phyloP scores from a whole-genome alignment of 345 rosid genomes.

The Hibiscus syriacus region DNA sequence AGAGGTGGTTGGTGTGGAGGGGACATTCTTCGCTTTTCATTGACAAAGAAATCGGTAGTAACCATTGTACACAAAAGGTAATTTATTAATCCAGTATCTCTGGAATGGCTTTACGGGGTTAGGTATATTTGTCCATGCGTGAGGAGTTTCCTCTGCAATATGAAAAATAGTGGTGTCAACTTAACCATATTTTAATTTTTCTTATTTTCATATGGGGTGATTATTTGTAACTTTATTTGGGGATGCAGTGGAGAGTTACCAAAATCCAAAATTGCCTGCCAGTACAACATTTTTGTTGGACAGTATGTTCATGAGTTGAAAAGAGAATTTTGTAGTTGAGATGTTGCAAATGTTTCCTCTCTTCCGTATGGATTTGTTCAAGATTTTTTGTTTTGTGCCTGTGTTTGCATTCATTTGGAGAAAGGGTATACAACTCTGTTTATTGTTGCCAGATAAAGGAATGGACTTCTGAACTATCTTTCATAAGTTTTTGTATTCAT shows the following conservation, averaged over 20 bases:
- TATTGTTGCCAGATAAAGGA: background rate
- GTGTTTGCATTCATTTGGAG: background rate
- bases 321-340: background rate
- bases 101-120: conserved; percentile 22
- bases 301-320: background rate
- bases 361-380: background rate
- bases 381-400: background rate
- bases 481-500: background rate
- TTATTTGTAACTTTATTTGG: background rate
- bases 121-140: conserved; percentile 12
- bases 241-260: background rate
- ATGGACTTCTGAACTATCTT: background rate
- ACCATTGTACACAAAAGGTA: conserved; percentile 53
- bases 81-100: conserved; percentile 30
- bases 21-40: conserved; percentile 61
- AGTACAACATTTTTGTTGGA: background rate
- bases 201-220: background rate
- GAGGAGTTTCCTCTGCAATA: conserved; percentile 8
- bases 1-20: conserved; percentile 79
- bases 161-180: background rate
- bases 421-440: background rate
- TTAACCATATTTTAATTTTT: background rate
- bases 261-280: background rate
- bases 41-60: conserved; percentile 58
- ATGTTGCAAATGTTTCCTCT: conserved; percentile 4